Conservation (phyloP, 1,284 basidiomycete genomes). For the Trametes polyzona region DNA sequence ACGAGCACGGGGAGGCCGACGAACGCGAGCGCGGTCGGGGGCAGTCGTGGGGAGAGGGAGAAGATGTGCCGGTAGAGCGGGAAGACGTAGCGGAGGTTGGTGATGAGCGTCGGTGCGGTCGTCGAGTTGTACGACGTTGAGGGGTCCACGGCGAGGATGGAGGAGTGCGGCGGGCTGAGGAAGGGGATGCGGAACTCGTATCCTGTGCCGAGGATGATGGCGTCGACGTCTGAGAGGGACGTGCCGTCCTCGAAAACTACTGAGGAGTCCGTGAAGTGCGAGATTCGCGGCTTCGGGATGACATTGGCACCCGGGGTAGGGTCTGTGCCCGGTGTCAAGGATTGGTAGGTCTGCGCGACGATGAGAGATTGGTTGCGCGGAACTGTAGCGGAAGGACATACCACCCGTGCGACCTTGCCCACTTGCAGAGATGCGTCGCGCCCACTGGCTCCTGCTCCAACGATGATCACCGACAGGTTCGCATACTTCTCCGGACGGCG, state of each 20-base stretch:
- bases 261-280: constrained; percentile 47
- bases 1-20: constrained; percentile 52
- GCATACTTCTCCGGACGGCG: constrained; percentile 49
- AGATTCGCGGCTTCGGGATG: constrained; percentile 47
- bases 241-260: constrained; percentile 54
- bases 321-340: constrained; percentile 35
- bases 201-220: constrained; percentile 56
- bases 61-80: constrained; percentile 58
- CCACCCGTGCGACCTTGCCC: constrained; percentile 44
- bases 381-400: constrained; percentile 26
- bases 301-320: constrained; percentile 36
- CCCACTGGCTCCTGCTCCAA: constrained; percentile 56
- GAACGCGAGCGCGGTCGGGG: constrained; percentile 55
- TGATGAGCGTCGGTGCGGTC: constrained; percentile 40
- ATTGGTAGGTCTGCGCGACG: constrained; percentile 45
- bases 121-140: constrained; percentile 30
- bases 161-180: constrained; percentile 42
- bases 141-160: constrained; percentile 27
- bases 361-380: background rate
- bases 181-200: constrained; percentile 58
- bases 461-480: constrained; percentile 50
- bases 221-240: constrained; percentile 43
- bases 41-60: constrained; percentile 49
- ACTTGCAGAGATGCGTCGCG: constrained; percentile 51
- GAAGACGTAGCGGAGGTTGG: constrained; percentile 57